Base-by-base conservation (phyloP, 805 yeast genomes). In the Metschnikowia koreensis region DNA sequence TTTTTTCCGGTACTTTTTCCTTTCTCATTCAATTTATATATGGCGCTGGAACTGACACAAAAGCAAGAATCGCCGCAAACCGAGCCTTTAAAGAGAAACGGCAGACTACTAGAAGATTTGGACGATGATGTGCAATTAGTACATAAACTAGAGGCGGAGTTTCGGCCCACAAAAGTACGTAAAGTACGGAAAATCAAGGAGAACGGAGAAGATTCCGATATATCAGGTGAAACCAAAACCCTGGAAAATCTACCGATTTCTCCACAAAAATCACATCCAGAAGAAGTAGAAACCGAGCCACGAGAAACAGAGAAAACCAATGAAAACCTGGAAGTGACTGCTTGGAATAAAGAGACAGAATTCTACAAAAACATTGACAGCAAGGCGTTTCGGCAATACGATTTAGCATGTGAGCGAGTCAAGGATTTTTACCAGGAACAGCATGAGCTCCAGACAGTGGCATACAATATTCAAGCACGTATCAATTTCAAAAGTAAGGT, bases 381-480 rank as follows among this genome's bases (percentile, higher is more conserved):
- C 28, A 73, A 74, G 51, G 58, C 77, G 33, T 85, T 81, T 59
- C 67, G 91, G 43, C 88, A 84, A 59, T 85, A 84, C 60, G 88
- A 84, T 57, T 69, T 83, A 40, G 89, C 89, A 0, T 81, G 84
- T 61, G 86, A 82, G 57, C 69, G 89, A 52, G 90, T 85, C 41
- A 83, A 82, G 58, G 75, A 73, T 47, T 85, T 85, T 60, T 85
- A 85, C 64, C 77, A 74, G 57, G 88, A 83, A 54, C 91, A 85
- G 60, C 91, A 85, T 61, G 80, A 75, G 51, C 77, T 77, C 56
- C 90, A 85, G 66, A 84, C 90, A 0, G 88, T 85, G 37, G 88
- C 88, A 0, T 85, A 82, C 63, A 85, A 85, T 59, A 74, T 85
- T 36, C 87, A 85, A 61, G 89, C 89, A 0, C 67, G 91, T 39